These are phyloP conservation scores for Colletotrichum incanum DNA, from an alignment of 2,329 filamentous ascomycete species.

Conservation along the genomic window DNA sequence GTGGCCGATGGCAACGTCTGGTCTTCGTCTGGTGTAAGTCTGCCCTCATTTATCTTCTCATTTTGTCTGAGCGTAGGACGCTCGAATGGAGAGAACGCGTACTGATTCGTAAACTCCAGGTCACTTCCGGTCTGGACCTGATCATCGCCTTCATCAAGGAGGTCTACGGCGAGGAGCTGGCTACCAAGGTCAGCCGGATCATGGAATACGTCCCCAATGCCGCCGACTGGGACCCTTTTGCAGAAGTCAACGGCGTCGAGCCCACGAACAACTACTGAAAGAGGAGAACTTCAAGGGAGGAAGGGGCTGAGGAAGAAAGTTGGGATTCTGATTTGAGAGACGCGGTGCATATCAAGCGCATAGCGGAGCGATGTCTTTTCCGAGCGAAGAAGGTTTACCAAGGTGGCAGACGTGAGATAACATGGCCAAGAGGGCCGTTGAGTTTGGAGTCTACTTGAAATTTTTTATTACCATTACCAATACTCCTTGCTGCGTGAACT, in stretches of 20 bases:
- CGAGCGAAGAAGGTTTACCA: too few species aligned
- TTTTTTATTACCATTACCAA: neutral
- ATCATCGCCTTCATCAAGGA: constrained; percentile 54
- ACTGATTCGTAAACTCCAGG: constrained; percentile 44
- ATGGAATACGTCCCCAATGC: constrained; percentile 67
- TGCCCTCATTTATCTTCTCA: constrained; percentile 9
- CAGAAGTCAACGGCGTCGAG: constrained; percentile 46
- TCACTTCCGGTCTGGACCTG: constrained; percentile 56
- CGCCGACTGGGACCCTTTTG: constrained; percentile 51
- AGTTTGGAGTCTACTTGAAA: neutral
- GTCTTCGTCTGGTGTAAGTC: constrained; percentile 71
- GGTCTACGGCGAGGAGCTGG: constrained; percentile 66
- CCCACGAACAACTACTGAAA: constrained; percentile 42
- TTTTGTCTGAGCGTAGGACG: neutral
- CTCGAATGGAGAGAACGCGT: neutral
- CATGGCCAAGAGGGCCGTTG: neutral
- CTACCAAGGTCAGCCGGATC: constrained; percentile 60
- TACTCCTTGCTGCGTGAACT: neutral
- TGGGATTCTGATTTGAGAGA: neutral
- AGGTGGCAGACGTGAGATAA: neutral
- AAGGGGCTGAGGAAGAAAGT: neutral
- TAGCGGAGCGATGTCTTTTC: constrained; percentile 1
- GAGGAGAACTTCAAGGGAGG: neutral
- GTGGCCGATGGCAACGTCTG: constrained; percentile 77
- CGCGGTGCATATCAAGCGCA: neutral